Percentiles rank a stretch among this genome's conserved stretches.
Evolutionary conservation across 345 rosid species (phyloP).

Genomic region (Abelmoschus esculentus): DNA sequence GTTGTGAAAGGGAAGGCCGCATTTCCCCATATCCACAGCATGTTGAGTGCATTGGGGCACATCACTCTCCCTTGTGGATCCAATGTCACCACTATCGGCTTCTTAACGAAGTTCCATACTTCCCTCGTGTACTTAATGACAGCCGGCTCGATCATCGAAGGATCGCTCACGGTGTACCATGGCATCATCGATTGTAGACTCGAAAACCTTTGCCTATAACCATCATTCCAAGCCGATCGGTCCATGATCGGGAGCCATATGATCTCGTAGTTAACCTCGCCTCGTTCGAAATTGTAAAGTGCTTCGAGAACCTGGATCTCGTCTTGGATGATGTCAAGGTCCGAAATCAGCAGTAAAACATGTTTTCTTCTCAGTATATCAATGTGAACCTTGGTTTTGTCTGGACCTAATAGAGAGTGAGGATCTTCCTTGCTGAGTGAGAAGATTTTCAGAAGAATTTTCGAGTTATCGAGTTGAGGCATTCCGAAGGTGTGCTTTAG

Average conservation of each 20-base stretch:
- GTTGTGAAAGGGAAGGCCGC: conserved; percentile 16
- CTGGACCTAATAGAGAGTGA: background rate
- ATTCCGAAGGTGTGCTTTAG: background rate
- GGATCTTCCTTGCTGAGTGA: conserved; percentile 7
- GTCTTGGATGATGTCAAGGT: conserved; percentile 27
- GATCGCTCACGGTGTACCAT: background rate
- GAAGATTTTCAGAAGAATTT: conserved; percentile 2
- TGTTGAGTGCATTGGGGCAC: conserved; percentile 3
- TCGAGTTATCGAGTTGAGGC: background rate
- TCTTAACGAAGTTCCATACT: conserved; percentile 60
- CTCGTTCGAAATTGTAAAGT: conserved; percentile 16
- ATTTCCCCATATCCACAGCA: conserved; percentile 47
- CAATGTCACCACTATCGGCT: conserved; percentile 59
- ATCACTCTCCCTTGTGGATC: background rate
- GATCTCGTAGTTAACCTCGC: conserved; percentile 19
- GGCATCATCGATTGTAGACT: background rate
- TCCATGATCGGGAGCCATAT: conserved; percentile 46
- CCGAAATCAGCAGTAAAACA: conserved; percentile 62
- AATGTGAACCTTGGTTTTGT: conserved; percentile 32
- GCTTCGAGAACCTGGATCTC: conserved; percentile 23
- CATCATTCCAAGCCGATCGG: conserved; percentile 22
- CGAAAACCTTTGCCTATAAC: conserved; percentile 18
- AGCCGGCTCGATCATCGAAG: background rate
- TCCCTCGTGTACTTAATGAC: conserved; percentile 31
- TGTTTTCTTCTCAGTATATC: conserved; percentile 62